phyloP scores from a whole-genome alignment of 2,329 filamentous ascomycete genomes.

The Microcyclosporella mali region DNA sequence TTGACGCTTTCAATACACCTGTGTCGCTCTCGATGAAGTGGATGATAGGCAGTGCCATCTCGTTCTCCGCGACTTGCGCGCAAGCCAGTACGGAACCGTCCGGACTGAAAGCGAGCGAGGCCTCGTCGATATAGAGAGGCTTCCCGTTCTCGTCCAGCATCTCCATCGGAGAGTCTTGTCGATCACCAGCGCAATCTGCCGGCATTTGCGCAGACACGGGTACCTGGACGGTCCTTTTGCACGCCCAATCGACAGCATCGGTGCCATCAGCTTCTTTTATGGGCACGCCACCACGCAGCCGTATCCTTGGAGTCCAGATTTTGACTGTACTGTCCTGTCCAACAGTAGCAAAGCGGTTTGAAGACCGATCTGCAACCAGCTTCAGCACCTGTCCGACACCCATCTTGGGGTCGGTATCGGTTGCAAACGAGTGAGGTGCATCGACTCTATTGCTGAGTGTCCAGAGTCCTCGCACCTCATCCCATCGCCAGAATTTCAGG shows the following conservation, averaged over 20 bases:
- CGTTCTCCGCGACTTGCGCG: constrained; percentile 35
- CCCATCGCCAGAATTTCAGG: constrained; percentile 84
- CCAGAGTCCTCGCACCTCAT: constrained; percentile 51
- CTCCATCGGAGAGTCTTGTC: constrained; percentile 25
- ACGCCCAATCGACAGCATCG: constrained; percentile 68
- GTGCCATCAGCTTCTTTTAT: constrained; percentile 53
- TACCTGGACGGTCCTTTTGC: constrained; percentile 50
- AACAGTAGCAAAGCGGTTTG: constrained; percentile 72
- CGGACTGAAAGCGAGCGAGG: constrained; percentile 69
- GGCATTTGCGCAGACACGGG: constrained; percentile 26
- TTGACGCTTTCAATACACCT: constrained; percentile 59
- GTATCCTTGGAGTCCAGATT: constrained; percentile 71
- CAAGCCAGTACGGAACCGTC: constrained; percentile 80
- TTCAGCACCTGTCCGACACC: constrained; percentile 58
- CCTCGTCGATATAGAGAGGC: constrained; percentile 38
- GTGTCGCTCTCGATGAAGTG: constrained; percentile 70
- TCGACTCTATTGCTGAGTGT: constrained; percentile 78
- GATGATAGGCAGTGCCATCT: constrained; percentile 51
- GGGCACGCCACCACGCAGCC: constrained; percentile 61
- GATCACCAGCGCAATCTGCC: constrained; percentile 4
- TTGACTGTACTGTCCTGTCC: constrained; percentile 73
- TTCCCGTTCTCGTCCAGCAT: constrained; percentile 23
- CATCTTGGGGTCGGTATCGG: constrained; percentile 11
- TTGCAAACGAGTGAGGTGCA: constrained; percentile 58
- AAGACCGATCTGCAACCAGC: constrained; percentile 63